Evolutionary conservation across 345 rosid genomes (phyloP).

Genomic region (Sonneratia caseolaris): DNA sequence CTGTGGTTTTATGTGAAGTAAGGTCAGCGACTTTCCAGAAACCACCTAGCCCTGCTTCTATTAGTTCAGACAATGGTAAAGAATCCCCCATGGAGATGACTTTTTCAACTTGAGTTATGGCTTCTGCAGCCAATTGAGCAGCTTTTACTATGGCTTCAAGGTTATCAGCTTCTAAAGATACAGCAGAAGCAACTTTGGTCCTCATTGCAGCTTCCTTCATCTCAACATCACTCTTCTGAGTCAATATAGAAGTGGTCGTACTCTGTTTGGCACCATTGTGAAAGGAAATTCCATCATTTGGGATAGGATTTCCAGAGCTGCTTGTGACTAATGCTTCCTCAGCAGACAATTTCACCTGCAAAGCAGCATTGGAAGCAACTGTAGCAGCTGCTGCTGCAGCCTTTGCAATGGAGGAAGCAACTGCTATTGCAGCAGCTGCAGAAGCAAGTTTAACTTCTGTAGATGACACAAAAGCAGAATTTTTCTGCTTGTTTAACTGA

Average conservation of each 20-base stretch:
- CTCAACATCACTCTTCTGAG: slow-evolving; percentile 37
- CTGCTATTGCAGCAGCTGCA: slow-evolving; percentile 80
- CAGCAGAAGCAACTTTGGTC: slow-evolving; percentile 84
- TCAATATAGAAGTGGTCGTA: slow-evolving; percentile 44
- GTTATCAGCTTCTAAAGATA: slow-evolving; percentile 88
- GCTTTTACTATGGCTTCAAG: slow-evolving; percentile 84
- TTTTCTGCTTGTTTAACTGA: slow-evolving; percentile 51
- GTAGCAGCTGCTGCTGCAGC: slow-evolving; percentile 97
- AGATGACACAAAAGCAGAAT: slow-evolving; percentile 42
- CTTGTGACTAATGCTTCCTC: slow-evolving; percentile 60
- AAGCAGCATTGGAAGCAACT: slow-evolving; percentile 88
- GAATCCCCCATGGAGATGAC: slow-evolving; percentile 80
- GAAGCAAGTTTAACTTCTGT: slow-evolving; percentile 61
- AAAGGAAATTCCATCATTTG: slow-evolving; percentile 19
- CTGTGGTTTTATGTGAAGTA: slow-evolving; percentile 26
- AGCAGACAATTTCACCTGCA: slow-evolving; percentile 90
- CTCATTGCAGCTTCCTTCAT: slow-evolving; percentile 80
- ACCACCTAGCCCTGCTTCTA: slow-evolving; percentile 65
- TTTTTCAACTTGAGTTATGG: slow-evolving; percentile 90
- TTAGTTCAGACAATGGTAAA: slow-evolving; percentile 46
- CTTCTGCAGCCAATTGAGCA: slow-evolving; percentile 92
- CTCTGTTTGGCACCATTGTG: neutral
- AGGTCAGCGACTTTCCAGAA: slow-evolving; percentile 49
- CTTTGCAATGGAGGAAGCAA: slow-evolving; percentile 93
- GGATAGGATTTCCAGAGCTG: slow-evolving; percentile 18